These are phyloP conservation scores for Cairneyella variabilis DNA, from an alignment of 495 filamentous ascomycete species.

Conservation along the genomic window DNA sequence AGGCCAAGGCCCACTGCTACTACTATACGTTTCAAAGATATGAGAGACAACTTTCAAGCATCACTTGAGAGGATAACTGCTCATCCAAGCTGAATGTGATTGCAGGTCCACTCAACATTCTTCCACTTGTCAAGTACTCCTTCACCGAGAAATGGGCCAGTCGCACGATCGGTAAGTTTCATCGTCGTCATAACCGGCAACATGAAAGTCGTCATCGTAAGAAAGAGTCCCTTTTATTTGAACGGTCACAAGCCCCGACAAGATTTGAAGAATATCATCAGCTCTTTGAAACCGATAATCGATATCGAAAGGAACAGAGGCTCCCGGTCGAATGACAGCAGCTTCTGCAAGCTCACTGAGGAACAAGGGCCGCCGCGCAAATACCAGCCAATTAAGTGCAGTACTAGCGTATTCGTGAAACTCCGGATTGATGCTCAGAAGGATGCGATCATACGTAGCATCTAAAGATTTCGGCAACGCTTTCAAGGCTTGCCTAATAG, in stretches of 20 bases:
- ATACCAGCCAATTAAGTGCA: constrained; percentile 29
- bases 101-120: too few species aligned
- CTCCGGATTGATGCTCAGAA: constrained; percentile 17
- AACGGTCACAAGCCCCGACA: neutral
- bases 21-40: too few species aligned
- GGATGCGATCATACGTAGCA: constrained; percentile 35
- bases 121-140: too few species aligned
- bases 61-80: too few species aligned
- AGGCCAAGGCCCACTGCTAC: too few species aligned
- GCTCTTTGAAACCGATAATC: neutral
- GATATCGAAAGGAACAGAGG: constrained; percentile 13
- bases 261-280: neutral
- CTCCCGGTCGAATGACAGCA: constrained; percentile 14
- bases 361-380: constrained; percentile 23
- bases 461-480: constrained; percentile 31
- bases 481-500: constrained; percentile 22
- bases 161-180: neutral
- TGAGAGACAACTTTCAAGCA: too few species aligned
- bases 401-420: constrained; percentile 15
- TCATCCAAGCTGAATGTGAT: too few species aligned
- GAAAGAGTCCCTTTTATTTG: neutral
- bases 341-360: constrained; percentile 27
- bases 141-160: constrained; percentile 8
- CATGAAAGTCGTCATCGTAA: too few species aligned
- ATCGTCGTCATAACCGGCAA: neutral